Base-by-base conservation (phyloP, 352 stramenopile species). In the Phytophthora pini region DNA sequence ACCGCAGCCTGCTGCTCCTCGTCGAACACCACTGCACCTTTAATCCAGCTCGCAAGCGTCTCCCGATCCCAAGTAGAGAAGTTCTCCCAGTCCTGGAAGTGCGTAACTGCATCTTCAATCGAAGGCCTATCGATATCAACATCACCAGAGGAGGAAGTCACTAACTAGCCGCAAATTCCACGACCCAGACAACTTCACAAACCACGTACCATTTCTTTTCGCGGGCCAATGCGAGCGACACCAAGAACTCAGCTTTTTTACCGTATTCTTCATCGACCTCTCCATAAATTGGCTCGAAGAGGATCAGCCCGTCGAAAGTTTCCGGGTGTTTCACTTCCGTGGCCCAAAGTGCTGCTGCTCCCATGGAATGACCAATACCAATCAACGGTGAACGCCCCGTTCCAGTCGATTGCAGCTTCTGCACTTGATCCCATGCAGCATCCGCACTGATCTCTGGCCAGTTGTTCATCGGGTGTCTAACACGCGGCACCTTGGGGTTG, bases 201-300 rank as follows among this genome's bases (percentile, higher is more conserved):
- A 6, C n/a, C 7, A 54, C 67, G 32, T 39, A 78, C 77, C 74
- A 86, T 49, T 80, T 61, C 17, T 41, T 61, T 26, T 80, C 72
- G n/a, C 77, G 72, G 5, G 49, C 39, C 48, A 83, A 59, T 1
- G 74, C 80, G 3, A 76, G 32, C 2, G 38, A 63, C 10, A 81
- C 69, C 8, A 86, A 44, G 51, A 83, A 77, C 45, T 83, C 69
- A 4, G 55, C 56, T 10, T 69, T 57, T 26, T 70, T 56, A 0
- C 52, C 38, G 11, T 61, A 74, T 1, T 51, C 56, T 0, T 49
- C 47, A 3, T 61, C 61, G 6, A 62, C 7, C 12, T 68, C 63
- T 17, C 66, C 70, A 24, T 73, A 84, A 34, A 82, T 77, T 17
- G 77, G 77, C 41, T 86, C 77, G 20, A 86, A 83, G 4, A 86